These are phyloP conservation scores for Solanum sparsipilum DNA, from an alignment of 257 asterid genomes.

Conservation along the genomic window DNA sequence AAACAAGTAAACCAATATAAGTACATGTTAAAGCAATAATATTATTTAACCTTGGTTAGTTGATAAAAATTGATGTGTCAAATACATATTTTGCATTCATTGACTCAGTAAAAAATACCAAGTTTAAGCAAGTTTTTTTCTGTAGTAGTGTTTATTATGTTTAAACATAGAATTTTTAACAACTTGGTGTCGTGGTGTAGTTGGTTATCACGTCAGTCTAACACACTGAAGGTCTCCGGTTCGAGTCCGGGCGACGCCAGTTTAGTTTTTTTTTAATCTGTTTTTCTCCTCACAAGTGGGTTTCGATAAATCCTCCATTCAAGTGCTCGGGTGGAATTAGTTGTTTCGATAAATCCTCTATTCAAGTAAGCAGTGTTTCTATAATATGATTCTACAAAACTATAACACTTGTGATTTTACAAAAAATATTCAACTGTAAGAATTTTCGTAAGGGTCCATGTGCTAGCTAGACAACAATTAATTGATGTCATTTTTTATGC, in stretches of 20 bases:
- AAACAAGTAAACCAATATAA: too few species aligned
- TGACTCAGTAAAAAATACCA: neutral
- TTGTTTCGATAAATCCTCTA: neutral
- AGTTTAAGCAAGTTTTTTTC: neutral
- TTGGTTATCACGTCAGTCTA: conserved; percentile 91
- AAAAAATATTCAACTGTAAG: too few species aligned
- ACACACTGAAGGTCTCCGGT: conserved; percentile 92
- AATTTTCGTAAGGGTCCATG: conserved; percentile 2
- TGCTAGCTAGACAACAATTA: conserved; percentile 15
- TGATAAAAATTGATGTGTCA: neutral
- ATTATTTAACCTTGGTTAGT: too few species aligned
- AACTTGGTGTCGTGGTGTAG: conserved; percentile 52
- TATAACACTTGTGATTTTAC: too few species aligned
- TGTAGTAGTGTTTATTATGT: neutral
- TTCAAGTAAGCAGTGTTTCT: too few species aligned
- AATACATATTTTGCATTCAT: neutral
- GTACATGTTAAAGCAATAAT: neutral
- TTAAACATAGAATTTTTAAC: accelerated
- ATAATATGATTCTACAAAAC: too few species aligned
- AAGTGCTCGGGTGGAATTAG: too few species aligned
- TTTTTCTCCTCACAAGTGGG: neutral
- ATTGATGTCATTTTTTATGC: conserved; percentile 2
- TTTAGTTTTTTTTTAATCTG: accelerated
- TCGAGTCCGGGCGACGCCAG: conserved; percentile 73
- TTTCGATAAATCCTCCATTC: neutral